A percentile compares a stretch with the other conserved stretches of the same genome.
Conservation (phyloP, 176 grass and related monocot genomes). For the Oryza australiensis region DNA sequence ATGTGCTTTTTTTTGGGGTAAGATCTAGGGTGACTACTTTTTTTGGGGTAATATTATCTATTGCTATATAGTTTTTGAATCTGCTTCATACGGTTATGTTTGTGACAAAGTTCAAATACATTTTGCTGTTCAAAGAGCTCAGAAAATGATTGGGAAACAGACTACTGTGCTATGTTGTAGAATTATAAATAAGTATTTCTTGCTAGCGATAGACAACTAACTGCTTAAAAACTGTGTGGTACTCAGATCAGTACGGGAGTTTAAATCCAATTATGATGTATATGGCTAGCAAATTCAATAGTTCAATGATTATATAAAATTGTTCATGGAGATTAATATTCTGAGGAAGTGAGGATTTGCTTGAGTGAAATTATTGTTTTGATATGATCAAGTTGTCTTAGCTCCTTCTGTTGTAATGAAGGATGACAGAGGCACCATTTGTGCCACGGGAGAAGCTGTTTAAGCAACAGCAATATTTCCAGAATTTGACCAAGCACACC, state of each 20-base stretch:
- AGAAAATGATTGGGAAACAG: background rate
- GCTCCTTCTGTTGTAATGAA: constrained; percentile 23
- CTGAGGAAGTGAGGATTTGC: background rate
- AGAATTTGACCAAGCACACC: constrained; percentile 55
- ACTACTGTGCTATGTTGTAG: background rate
- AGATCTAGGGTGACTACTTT: background rate
- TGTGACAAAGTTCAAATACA: background rate
- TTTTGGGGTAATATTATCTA: background rate
- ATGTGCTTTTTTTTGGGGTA: background rate
- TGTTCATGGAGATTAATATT: background rate
- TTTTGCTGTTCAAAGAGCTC: background rate
- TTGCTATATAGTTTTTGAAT: background rate
- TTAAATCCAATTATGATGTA: background rate
- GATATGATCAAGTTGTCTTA: background rate
- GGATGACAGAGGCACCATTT: constrained; percentile 69
- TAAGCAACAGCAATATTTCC: constrained; percentile 53
- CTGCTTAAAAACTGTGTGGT: background rate
- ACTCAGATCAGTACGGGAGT: background rate
- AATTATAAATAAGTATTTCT: background rate
- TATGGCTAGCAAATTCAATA: background rate
- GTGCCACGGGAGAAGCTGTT: constrained; percentile 54
- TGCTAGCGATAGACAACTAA: background rate
- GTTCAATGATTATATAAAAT: background rate
- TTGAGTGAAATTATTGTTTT: background rate
- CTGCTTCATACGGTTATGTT: background rate